Evolutionary conservation across 257 asterid genomes (phyloP), one percentile per base, ranked within the genome.

Genomic region (Petrea volubilis): DNA sequence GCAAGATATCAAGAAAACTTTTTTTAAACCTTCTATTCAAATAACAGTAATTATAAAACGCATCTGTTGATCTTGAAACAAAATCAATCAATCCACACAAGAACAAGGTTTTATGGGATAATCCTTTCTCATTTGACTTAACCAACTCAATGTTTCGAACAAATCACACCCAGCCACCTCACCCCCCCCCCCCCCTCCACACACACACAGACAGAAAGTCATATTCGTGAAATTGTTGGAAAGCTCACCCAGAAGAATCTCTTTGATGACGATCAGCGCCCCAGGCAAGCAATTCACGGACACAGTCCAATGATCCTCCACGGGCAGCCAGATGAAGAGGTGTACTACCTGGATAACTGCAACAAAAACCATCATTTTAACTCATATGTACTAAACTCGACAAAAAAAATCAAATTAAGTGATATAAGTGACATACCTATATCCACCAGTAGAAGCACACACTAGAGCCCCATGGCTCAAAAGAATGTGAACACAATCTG

Each of bases 281-380:
- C 89, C 91, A 83, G 64, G 97, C 82, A 74, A 91, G 92, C 80
- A 91, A 81, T 72, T 88, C 92, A 9, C 95, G 89, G 14, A 88
- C 85, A 74, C 92, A 91, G 66, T 91, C 96, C 83, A 91, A 68
- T 4, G 97, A 88, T 34, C 94, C 97, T 57, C 87, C 94, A 6
- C 90, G 84, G 24, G 97, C 97, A 70, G 97, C 97, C 63, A 88
- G 81, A 83, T 91, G 97, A 79, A 91, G 90, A 41, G 97, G 95
- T 11, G 97, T 82, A 73, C 88, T 83, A 13, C 97, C 97, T 23
- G 84, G 86, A 77, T 75, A 79, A 64, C 97, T 90, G 83, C 70
- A 63, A 64, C 18, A 14, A 40, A 4, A 13, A 46, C 33, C 21
- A 51, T 69, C 52, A 67, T 3, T 71, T 27, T 31, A 70, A 61